Evolutionary conservation across 169 alveolate species (phyloP), one percentile per base, ranked within the genome.

Genomic region (Plasmodium knowlesi): DNA sequence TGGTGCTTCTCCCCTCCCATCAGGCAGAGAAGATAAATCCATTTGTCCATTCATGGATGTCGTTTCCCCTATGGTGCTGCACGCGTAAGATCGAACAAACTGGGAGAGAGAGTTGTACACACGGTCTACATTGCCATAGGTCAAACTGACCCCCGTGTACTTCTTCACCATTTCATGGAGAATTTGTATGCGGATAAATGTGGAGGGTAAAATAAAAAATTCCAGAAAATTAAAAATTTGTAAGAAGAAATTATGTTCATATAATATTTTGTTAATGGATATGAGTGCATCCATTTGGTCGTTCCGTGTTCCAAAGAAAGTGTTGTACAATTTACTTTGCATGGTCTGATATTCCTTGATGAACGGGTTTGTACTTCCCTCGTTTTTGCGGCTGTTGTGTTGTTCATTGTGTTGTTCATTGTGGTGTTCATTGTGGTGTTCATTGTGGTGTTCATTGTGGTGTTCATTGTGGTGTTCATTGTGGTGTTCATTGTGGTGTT

Each of bases 141-240:
- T 61, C 30, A 88, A 10, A 78, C 46, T 30, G 1, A n/a, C 22
- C 25, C 53, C 71, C 34, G 82, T 32, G 82, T 78, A 25, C n/a
- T 53, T 88, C 50, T 12, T 76, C 14, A 88, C 50, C 41, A 88
- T 54, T 14, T 54, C 30, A 8, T 88, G 74, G 10, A 88, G 73
- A 1, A 78, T 37, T 78, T 88, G 83, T 12, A 88, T 37, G 28
- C 82, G 41, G 25, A 79, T 12, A 5, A 88, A 57, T 79, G 34
- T 88, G 30, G 94, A 88, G 14, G 94, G 89, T 19, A 88, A 28
- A 30, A 78, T 19, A 16, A 88, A 61, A 88, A 88, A 79, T 10
- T 88, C 94, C 22, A 57, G 25, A 43, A 88, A 78, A 41, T 88
- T 88, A 76, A 88, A 88, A 57, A 88, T 57, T 78, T 88, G 78